These are phyloP conservation scores for Acidomyces sp. DNA, from an alignment of 495 filamentous ascomycete genomes.

Conservation along the genomic window DNA sequence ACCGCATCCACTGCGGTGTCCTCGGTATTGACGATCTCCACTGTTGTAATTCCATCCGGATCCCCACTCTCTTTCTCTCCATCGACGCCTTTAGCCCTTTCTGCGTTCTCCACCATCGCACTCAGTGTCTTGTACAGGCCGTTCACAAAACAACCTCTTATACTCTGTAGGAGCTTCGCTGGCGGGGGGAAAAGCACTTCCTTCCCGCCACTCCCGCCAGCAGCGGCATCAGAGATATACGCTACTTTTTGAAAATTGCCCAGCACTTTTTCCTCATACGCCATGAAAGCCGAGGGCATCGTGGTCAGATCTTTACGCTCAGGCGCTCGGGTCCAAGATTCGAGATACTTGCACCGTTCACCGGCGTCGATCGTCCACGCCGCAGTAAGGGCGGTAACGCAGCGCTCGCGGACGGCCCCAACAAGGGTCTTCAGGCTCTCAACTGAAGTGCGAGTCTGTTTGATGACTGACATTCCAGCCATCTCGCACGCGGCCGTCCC, in stretches of 20 bases:
- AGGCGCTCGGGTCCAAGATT: slow-evolving; percentile 74
- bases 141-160: slow-evolving; percentile 73
- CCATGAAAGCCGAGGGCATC: slow-evolving; percentile 71
- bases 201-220: not conserved
- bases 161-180: slow-evolving; percentile 70
- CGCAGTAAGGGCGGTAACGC: slow-evolving; percentile 61
- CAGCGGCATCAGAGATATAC: slow-evolving; percentile 71
- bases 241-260: slow-evolving; percentile 82
- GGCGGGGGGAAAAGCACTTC: slow-evolving; percentile 74
- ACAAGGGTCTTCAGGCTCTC: slow-evolving; percentile 62
- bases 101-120: slow-evolving; percentile 92
- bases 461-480: slow-evolving; percentile 55
- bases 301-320: slow-evolving; percentile 74
- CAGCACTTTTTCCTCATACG: slow-evolving; percentile 66
- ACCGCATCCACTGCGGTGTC: not conserved
- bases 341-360: slow-evolving; percentile 73
- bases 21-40: not conserved
- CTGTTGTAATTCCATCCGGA: slow-evolving; percentile 25
- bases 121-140: slow-evolving; percentile 84
- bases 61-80: slow-evolving; percentile 43
- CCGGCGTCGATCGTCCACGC: slow-evolving; percentile 74
- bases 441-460: slow-evolving; percentile 40
- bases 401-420: slow-evolving; percentile 67
- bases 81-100: slow-evolving; percentile 48
- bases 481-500: slow-evolving; percentile 79